Percentiles rank a stretch among this genome's conserved stretches.
Evolutionary conservation across 129 eudicot genomes (phyloP).

Genomic region (Ambrosia artemisiifolia): DNA sequence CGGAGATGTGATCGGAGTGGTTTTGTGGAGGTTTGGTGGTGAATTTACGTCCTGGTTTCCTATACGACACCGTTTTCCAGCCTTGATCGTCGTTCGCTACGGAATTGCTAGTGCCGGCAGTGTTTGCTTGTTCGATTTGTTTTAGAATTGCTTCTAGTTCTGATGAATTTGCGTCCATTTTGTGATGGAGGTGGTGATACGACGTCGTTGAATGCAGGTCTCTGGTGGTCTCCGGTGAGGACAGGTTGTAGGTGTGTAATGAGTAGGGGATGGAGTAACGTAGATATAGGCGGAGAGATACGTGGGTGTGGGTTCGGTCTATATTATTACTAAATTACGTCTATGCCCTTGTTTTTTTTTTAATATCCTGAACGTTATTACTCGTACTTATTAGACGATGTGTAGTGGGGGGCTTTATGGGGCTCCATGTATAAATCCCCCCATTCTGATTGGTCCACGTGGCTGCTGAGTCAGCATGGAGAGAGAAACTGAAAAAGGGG

Average conservation of each 20-base stretch:
- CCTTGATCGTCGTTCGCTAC: slow-evolving; percentile 28
- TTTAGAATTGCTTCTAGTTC: slow-evolving; percentile 30
- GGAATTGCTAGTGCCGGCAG: not conserved
- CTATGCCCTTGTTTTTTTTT: slow-evolving; percentile 7
- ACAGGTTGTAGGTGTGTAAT: slow-evolving; percentile 17
- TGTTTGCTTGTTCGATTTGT: slow-evolving; percentile 28
- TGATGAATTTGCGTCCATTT: slow-evolving; percentile 33
- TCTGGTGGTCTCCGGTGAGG: slow-evolving; percentile 18
- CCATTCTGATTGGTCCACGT: too few relatives aligned
- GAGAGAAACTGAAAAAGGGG: too few relatives aligned
- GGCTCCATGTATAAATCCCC: too few relatives aligned
- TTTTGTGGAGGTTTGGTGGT: slow-evolving; percentile 3
- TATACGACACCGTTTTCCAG: slow-evolving; percentile 53
- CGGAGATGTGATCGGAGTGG: slow-evolving; percentile 14
- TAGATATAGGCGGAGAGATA: slow-evolving; percentile 25
- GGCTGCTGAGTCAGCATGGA: too few relatives aligned
- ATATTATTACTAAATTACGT: slow-evolving; percentile 7
- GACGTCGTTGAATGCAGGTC: not conserved
- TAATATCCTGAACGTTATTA: too few relatives aligned
- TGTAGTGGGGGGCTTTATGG: too few relatives aligned
- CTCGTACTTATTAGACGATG: too few relatives aligned
- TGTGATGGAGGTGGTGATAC: not conserved
- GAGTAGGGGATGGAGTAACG: slow-evolving; percentile 14
- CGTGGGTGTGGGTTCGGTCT: slow-evolving; percentile 20
- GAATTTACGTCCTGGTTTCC: slow-evolving; percentile 30